phyloP scores from a whole-genome alignment of 768 basidiomycete genomes.

The Agaricus bisporus region DNA sequence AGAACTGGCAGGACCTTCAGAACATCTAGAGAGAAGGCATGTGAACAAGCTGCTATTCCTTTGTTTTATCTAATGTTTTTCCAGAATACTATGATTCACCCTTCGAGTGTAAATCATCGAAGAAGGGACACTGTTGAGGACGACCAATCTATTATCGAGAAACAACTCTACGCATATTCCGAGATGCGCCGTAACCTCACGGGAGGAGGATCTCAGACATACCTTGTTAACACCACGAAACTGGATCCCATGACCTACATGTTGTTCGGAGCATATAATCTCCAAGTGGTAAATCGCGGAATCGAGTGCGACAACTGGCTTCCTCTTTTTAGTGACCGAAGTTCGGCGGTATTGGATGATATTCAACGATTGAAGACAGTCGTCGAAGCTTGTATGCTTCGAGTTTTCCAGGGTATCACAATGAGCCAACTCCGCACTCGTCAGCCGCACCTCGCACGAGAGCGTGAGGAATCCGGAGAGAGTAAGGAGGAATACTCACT shows the following conservation, averaged over 20 bases:
- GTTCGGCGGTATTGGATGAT: conserved; percentile 59
- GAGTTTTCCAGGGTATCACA: conserved; percentile 84
- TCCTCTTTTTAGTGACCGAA: conserved; percentile 68
- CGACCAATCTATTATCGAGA: conserved; percentile 36
- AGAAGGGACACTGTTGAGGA: conserved; percentile 37
- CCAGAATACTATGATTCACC: conserved; percentile 75
- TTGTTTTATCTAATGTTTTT: conserved; percentile 10
- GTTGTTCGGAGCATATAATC: conserved; percentile 82
- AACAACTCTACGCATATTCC: conserved; percentile 73
- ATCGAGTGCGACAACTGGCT: conserved; percentile 90
- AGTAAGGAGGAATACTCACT: conserved; percentile 45
- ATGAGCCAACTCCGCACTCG: conserved; percentile 31
- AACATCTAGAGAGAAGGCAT: conserved; percentile 80
- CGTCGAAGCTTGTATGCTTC: conserved; percentile 79
- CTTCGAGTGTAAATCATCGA: conserved; percentile 78
- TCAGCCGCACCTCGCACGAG: conserved; percentile 25
- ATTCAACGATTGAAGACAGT: conserved; percentile 74
- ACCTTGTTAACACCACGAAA: conserved; percentile 74
- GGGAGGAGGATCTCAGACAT: conserved; percentile 46
- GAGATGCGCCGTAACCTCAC: conserved; percentile 82
- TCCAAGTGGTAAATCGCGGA: conserved; percentile 63
- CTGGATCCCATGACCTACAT: conserved; percentile 87
- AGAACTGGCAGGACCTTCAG: conserved; percentile 64
- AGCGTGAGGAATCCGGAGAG: conserved; percentile 53
- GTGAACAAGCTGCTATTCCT: conserved; percentile 11